Conservation (phyloP, 2,329 filamentous ascomycete species). For the Trichoderma breve region DNA sequence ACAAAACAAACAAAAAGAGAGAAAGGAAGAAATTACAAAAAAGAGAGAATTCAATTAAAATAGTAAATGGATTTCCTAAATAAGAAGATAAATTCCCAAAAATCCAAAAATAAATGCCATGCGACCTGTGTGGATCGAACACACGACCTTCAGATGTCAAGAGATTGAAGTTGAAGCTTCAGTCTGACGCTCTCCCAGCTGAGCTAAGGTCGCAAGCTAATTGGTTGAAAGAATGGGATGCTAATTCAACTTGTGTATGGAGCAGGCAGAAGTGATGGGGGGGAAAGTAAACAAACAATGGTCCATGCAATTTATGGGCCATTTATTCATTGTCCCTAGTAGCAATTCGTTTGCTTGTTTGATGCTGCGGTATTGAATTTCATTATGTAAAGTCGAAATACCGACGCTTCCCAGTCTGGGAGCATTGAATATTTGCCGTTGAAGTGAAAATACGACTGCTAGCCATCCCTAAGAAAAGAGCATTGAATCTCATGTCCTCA, state of each 20-base stretch:
- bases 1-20: background rate
- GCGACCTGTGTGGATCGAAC: conserved; percentile 33
- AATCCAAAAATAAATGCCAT: conserved; percentile 23
- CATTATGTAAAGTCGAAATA: background rate
- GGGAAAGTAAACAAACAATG: background rate
- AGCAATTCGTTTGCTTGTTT: background rate
- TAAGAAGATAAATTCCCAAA: background rate
- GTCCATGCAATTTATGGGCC: background rate
- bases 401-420: background rate
- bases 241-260: background rate
- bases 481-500: background rate
- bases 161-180: conserved; percentile 30
- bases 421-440: background rate
- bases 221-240: background rate
- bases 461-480: background rate
- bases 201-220: conserved; percentile 30
- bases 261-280: background rate
- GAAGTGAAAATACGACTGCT: background rate
- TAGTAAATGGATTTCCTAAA: background rate
- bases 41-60: background rate
- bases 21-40: background rate
- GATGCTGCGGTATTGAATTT: background rate
- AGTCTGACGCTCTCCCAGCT: conserved; percentile 33
- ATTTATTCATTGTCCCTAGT: background rate
- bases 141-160: conserved; percentile 31